Percentiles rank a stretch among this genome's conserved stretches.
phyloP scores from a whole-genome alignment of 1,284 basidiomycete genomes.

The Ceratobasidium sp. region DNA sequence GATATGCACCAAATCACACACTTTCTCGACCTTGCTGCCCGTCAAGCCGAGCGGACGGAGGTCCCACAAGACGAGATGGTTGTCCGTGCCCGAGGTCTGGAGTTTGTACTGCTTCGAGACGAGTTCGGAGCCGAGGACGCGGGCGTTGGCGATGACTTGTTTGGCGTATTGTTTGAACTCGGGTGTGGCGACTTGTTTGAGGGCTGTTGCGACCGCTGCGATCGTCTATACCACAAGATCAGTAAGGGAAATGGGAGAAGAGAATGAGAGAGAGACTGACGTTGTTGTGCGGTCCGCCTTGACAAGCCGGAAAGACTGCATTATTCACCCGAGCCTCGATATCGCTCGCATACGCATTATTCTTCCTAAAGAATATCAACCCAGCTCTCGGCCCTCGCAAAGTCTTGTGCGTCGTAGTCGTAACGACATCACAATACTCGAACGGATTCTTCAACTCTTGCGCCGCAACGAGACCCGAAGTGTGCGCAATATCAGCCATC shows the following conservation, averaged over 20 bases:
- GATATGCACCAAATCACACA: conserved; percentile 97
- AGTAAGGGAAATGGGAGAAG: too few species aligned
- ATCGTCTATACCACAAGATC: too few species aligned
- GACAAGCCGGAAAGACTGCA: conserved; percentile 99
- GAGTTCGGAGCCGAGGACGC: conserved; percentile 80
- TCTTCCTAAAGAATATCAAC: conserved; percentile 99
- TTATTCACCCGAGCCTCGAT: conserved; percentile 97
- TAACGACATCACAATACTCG: conserved; percentile 97
- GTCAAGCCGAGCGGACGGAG: conserved; percentile 95
- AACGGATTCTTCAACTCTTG: conserved; percentile 95
- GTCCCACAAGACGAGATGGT: conserved; percentile 99
- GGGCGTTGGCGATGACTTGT: conserved; percentile 93
- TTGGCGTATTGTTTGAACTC: conserved; percentile 94
- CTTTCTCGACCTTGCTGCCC: conserved; percentile 98
- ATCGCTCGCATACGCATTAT: conserved; percentile 79
- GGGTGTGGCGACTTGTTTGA: conserved; percentile 93
- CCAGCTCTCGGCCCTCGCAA: conserved; percentile 98
- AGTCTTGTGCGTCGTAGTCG: conserved; percentile 99
- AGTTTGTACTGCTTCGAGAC: conserved; percentile 90
- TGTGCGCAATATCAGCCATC: conserved; percentile 98
- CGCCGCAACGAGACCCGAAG: conserved; percentile 94
- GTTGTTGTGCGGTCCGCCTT: conserved; percentile 99
- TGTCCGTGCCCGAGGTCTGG: conserved; percentile 97
- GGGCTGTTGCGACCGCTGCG: conserved; percentile 94
- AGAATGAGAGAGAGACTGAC: conserved; percentile 62